Evolutionary conservation across 108 stramenopile genomes (phyloP).

Genomic region (Cylindrotheca closterium): DNA sequence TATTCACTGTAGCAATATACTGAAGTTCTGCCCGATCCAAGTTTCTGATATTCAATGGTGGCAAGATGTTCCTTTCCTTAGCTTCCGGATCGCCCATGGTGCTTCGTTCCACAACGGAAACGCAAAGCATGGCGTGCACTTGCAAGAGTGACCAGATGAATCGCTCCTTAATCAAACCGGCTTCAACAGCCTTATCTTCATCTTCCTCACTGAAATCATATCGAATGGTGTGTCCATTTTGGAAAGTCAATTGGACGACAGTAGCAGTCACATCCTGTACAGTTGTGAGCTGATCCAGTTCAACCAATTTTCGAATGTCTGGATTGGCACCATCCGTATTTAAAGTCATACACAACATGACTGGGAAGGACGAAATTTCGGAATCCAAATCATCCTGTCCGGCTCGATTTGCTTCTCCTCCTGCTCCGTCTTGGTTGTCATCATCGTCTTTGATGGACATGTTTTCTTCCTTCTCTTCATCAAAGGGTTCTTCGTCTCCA

Average conservation of each 20-base stretch:
- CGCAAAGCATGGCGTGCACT: conserved; percentile 85
- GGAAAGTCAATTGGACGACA: conserved; percentile 68
- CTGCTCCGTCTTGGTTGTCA: conserved; percentile 22
- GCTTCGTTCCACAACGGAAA: conserved; percentile 74
- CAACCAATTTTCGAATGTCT: conserved; percentile 78
- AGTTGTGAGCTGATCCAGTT: conserved; percentile 74
- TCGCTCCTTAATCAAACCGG: conserved; percentile 67
- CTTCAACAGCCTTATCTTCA: conserved; percentile 50
- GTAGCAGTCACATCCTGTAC: conserved; percentile 71
- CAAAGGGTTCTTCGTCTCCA: conserved; percentile 39
- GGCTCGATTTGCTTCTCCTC: conserved; percentile 8
- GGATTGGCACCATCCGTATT: conserved; percentile 80
- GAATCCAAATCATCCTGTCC: conserved; percentile 17
- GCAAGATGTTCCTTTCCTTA: conserved; percentile 40
- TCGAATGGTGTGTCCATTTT: conserved; percentile 75
- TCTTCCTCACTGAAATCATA: conserved; percentile 68
- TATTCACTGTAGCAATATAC: conserved; percentile 79
- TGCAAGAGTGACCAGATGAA: conserved; percentile 85
- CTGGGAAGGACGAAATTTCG: conserved; percentile 82
- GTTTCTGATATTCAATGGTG: conserved; percentile 73
- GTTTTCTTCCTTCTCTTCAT: conserved; percentile 26
- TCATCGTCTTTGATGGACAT: conserved; percentile 24
- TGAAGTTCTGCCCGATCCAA: conserved; percentile 82
- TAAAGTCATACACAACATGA: conserved; percentile 66
- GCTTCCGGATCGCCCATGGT: conserved; percentile 37